Percentiles rank a stretch among this genome's conserved stretches.
phyloP scores from a whole-genome alignment of 2,329 filamentous ascomycete genomes.

The Rachicladosporium sp. region DNA sequence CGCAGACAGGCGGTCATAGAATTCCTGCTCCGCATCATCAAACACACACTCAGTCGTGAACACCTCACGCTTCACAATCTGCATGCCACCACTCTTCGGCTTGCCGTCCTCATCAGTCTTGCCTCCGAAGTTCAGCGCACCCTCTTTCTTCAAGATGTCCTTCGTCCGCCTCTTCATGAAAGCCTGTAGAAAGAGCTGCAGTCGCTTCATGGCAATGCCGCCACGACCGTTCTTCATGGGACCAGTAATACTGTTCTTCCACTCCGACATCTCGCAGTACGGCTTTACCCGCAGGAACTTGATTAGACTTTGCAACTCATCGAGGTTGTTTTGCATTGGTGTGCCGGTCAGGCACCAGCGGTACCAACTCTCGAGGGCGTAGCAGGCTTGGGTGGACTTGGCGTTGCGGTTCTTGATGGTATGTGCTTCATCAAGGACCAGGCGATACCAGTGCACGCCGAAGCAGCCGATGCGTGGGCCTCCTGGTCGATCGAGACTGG shows the following conservation, averaged over 20 bases:
- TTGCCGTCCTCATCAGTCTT: constrained; percentile 45
- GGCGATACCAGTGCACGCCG: constrained; percentile 84
- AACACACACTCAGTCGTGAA: constrained; percentile 72
- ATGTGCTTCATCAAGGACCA: constrained; percentile 93
- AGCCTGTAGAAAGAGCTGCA: constrained; percentile 74
- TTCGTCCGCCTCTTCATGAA: constrained; percentile 99
- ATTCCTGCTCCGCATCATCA: constrained; percentile 64
- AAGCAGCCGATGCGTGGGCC: constrained; percentile 71
- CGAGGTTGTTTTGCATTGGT: constrained; percentile 95
- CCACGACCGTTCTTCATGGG: constrained; percentile 86
- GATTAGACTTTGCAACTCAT: constrained; percentile 88
- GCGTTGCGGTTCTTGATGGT: constrained; percentile 97
- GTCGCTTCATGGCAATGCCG: constrained; percentile 71
- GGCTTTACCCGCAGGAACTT: constrained; percentile 86
- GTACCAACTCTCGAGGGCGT: constrained; percentile 70
- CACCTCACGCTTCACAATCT: constrained; percentile 83
- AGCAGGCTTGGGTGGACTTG: constrained; percentile 88
- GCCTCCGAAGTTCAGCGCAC: constrained; percentile 65
- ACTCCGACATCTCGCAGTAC: constrained; percentile 72
- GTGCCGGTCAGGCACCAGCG: constrained; percentile 95
- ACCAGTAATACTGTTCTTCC: constrained; percentile 81
- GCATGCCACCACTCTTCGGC: constrained; percentile 56
- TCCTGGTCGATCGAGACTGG: constrained; percentile 44
- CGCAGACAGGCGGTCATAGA: constrained; percentile 73
- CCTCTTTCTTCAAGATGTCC: constrained; percentile 82